Percentiles rank a stretch among this genome's conserved stretches.
Evolutionary conservation across 352 stramenopile species (phyloP).

Genomic region (Phytopythium kandeliae): DNA sequence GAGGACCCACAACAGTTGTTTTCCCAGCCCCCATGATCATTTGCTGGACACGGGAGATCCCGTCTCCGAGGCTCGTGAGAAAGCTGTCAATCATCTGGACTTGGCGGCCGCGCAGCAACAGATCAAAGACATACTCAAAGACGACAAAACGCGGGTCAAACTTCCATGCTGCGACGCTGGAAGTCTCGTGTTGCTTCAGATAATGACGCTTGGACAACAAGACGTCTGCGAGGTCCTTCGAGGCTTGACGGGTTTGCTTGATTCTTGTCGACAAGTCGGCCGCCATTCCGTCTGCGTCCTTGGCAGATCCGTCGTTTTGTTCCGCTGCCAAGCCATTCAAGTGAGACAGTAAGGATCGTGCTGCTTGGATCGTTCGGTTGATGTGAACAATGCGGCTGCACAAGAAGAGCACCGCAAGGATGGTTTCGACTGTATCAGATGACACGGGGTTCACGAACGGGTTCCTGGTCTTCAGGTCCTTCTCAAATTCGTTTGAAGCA

Average conservation of each 20-base stretch:
- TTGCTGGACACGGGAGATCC: constrained; percentile 87
- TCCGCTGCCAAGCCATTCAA: constrained; percentile 10
- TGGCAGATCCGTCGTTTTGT: not conserved
- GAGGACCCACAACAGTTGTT: constrained; percentile 98
- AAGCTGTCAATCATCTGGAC: constrained; percentile 99
- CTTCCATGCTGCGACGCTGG: constrained; percentile 31
- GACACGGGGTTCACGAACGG: constrained; percentile 40
- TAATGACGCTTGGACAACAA: constrained; percentile 78
- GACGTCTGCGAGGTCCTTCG: constrained; percentile 73
- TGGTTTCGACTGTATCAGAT: constrained; percentile 30
- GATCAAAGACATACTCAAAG: constrained; percentile 99
- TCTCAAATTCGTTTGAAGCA: constrained; percentile 49
- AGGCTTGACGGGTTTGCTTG: constrained; percentile 75
- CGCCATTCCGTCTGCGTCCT: not conserved
- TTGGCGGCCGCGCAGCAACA: constrained; percentile 96
- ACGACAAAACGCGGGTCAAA: constrained; percentile 98
- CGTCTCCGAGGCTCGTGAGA: constrained; percentile 78
- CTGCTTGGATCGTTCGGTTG: constrained; percentile 64
- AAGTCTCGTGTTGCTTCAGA: constrained; percentile 15
- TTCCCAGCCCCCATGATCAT: constrained; percentile 99
- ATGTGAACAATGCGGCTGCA: constrained; percentile 84
- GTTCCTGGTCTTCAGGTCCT: constrained; percentile 59
- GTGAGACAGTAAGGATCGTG: constrained; percentile 22
- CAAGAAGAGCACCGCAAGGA: constrained; percentile 59
- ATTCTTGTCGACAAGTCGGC: constrained; percentile 6